Conservation (phyloP, 495 filamentous ascomycete species). For the Tuber calosporum region DNA sequence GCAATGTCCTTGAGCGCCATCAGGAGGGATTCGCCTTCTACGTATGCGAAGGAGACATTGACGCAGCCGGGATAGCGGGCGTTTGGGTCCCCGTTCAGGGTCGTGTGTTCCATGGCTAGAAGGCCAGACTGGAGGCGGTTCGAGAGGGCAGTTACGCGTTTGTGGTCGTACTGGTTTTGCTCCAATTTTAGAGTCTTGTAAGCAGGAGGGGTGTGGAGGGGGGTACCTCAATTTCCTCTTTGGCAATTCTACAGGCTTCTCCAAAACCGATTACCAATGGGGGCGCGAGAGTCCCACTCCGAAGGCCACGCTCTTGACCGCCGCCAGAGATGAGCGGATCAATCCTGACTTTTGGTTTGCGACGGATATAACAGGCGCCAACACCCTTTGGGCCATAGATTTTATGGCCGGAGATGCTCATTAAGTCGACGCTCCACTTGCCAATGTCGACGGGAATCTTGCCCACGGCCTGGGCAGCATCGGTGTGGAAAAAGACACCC, state of each 20-base stretch:
- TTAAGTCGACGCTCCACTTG: conserved; percentile 91
- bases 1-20: conserved; percentile 99
- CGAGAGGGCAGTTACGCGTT: conserved; percentile 72
- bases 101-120: conserved; percentile 81
- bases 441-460: conserved; percentile 97
- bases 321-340: conserved; percentile 95
- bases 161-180: conserved; percentile 69
- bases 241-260: conserved; percentile 85
- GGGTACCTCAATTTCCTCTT: conserved; percentile 81
- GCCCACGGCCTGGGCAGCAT: conserved; percentile 90
- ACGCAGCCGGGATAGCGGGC: conserved; percentile 93
- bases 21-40: conserved; percentile 92
- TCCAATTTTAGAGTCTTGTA: conserved; percentile 5
- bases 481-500: conserved; percentile 98
- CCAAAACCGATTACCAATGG: conserved; percentile 86
- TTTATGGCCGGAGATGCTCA: conserved; percentile 99
- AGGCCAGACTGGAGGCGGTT: conserved; percentile 74
- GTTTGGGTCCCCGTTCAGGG: conserved; percentile 75
- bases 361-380: conserved; percentile 88
- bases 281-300: conserved; percentile 88
- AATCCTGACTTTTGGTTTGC: conserved; percentile 83
- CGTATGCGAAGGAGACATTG: conserved; percentile 96
- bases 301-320: conserved; percentile 87
- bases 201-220: conserved; percentile 5
- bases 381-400: conserved; percentile 98